Evolutionary conservation across 345 rosid species (phyloP), one percentile per base, ranked within the genome.

Genomic region (Pelargonium nanum): DNA sequence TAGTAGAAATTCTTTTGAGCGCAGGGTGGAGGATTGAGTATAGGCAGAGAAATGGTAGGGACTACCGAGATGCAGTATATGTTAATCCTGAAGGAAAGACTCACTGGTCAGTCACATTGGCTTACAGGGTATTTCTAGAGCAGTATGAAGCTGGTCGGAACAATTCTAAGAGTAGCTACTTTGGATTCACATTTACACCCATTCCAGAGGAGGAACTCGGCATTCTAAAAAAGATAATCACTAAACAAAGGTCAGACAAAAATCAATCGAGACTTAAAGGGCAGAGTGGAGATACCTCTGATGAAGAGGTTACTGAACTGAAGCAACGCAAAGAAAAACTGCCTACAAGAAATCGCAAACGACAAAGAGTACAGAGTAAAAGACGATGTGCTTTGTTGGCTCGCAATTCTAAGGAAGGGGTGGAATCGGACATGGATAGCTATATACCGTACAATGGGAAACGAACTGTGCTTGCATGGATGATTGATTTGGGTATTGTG

Each of bases 81-180:
- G 85, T 92, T 63, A 92, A 83, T 79, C 97, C 94, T 59, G 79
- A 81, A 65, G 97, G 97, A 57, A 89, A 72, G 72, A 87, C 97
- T 65, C 96, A 89, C 75, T 92, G 98, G 98, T 92, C 98, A 50
- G 77, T 87, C 65, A 92, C 98, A 53, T 67, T 74, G 78, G 98
- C 98, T 25, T 92, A 92, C 77, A 77, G 75, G 26, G 65, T 70
- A 63, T 87, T 89, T 24, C 87, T 82, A 77, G 22, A 28, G 52
- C 72, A 78, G 34, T 69, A 70, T 73, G 88, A 89, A 75, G 63
- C 60, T 26, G 73, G 52, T 25, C 72, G 53, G 67, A 68, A 23
- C 65, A 74, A 66, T 67, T 77, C 76, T 60, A 62, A 63, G 19
- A 60, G 70, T 62, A 58, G 73, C 58, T 77, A 75, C n/a, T 19